Percentiles rank a stretch among this genome's conserved stretches.
Conservation (phyloP, 2,329 filamentous ascomycete species). For the Chaetomium strumarium region DNA sequence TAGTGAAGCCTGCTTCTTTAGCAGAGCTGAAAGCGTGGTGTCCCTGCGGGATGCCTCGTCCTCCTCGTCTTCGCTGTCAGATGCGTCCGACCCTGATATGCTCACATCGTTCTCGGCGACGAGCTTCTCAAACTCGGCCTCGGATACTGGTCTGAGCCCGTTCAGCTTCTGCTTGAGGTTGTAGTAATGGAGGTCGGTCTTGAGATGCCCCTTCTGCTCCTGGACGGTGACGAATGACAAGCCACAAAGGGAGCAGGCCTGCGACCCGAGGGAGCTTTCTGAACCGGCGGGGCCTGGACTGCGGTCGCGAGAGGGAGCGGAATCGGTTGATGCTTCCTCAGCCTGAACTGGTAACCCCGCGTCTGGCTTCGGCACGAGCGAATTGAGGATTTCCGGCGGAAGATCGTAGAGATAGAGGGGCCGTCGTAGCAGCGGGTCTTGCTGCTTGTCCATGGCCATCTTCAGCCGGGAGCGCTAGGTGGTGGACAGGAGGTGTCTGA, state of each 20-base stretch:
- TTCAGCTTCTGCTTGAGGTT: constrained; percentile 90
- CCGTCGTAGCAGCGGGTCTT: constrained; percentile 43
- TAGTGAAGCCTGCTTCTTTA: constrained; percentile 78
- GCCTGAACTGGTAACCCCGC: constrained; percentile 32
- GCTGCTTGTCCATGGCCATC: constrained; percentile 28
- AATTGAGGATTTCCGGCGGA: constrained; percentile 64
- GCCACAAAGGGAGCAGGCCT: constrained; percentile 75
- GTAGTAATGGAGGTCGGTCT: constrained; percentile 88
- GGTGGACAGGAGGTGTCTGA: not conserved
- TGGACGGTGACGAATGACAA: constrained; percentile 64
- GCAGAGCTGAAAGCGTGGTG: constrained; percentile 65
- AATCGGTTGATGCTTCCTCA: constrained; percentile 27
- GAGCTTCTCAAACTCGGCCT: constrained; percentile 79
- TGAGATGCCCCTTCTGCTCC: constrained; percentile 80
- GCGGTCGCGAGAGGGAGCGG: constrained; percentile 21
- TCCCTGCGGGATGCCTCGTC: constrained; percentile 51
- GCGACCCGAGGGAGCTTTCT: constrained; percentile 50
- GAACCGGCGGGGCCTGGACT: constrained; percentile 19
- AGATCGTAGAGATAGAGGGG: constrained; percentile 70
- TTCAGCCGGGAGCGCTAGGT: not conserved
- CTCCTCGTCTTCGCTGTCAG: constrained; percentile 63
- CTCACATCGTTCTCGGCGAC: constrained; percentile 85
- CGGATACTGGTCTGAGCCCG: constrained; percentile 64
- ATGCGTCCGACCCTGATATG: constrained; percentile 78
- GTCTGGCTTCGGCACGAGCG: constrained; percentile 54